A percentile compares a stretch with the other conserved stretches of the same genome.
Evolutionary conservation across 2,329 filamentous ascomycete genomes (phyloP).

Genomic region (Colletotrichum sp.): DNA sequence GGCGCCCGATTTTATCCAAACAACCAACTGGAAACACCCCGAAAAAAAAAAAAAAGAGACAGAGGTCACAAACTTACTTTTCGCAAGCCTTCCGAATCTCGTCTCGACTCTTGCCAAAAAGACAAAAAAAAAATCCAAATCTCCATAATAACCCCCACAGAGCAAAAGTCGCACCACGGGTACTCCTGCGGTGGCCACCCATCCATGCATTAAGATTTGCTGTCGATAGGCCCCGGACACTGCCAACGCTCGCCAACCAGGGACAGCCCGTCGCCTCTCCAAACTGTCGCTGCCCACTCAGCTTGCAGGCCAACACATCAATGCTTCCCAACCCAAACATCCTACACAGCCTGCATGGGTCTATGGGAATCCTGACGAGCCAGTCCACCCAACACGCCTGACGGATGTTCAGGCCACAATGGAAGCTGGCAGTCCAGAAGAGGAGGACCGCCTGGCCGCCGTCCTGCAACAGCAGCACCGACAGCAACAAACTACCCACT

Average conservation of each 20-base stretch:
- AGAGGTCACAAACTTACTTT: background rate
- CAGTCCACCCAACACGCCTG: constrained; percentile 46
- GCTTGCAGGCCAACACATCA: constrained; percentile 49
- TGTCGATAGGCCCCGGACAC: constrained; percentile 21
- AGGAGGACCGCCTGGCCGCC: constrained; percentile 40
- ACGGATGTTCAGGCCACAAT: constrained; percentile 54
- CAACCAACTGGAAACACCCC: no score
- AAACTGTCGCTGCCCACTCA: constrained; percentile 35
- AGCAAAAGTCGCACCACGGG: constrained; percentile 19
- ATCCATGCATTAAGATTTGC: constrained; percentile 23
- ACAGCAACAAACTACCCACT: constrained; percentile 32
- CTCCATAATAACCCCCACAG: constrained; percentile 16
- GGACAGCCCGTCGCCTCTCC: constrained; percentile 22
- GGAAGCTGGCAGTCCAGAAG: constrained; percentile 51
- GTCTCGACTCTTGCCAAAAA: background rate
- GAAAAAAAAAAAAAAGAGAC: no score
- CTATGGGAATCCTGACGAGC: constrained; percentile 44
- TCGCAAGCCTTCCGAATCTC: background rate
- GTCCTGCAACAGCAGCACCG: constrained; percentile 32
- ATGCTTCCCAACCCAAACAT: constrained; percentile 45
- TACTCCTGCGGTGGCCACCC: constrained; percentile 18
- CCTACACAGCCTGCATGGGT: constrained; percentile 44
- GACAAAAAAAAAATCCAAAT: background rate
- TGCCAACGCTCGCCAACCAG: constrained; percentile 21
- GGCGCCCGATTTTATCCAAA: no score